phyloP scores from a whole-genome alignment of 306 rosid species.

The Trifolium pratense region DNA sequence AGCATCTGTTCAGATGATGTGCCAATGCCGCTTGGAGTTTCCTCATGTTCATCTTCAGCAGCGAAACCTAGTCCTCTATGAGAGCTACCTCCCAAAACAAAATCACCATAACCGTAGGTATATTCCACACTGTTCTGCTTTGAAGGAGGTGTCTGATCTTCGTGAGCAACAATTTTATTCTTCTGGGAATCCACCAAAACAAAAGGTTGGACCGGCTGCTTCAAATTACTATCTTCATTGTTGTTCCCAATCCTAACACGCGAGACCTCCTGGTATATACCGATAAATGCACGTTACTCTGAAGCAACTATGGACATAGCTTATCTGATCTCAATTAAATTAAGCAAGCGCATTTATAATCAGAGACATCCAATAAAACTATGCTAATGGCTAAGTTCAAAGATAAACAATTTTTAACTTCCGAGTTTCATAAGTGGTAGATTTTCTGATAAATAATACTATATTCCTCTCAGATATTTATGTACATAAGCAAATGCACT shows the following conservation, averaged over 20 bases:
- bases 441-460: constrained; percentile 22
- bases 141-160: constrained; percentile 62
- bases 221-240: constrained; percentile 41
- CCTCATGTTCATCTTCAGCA: constrained; percentile 62
- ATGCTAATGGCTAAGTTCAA: constrained; percentile 18
- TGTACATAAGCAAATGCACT: constrained; percentile 8
- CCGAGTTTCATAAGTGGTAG: constrained; percentile 27
- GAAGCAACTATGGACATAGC: constrained; percentile 23
- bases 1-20: constrained; percentile 48
- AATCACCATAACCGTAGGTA: constrained; percentile 66
- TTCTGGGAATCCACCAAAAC: constrained; percentile 56
- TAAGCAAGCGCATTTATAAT: constrained; percentile 13
- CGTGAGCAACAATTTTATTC: constrained; percentile 52
- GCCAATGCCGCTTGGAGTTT: constrained; percentile 54
- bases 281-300: constrained; percentile 40
- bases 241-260: constrained; percentile 32
- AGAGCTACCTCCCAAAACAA: constrained; percentile 78
- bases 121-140: constrained; percentile 48
- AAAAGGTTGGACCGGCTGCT: constrained; percentile 53
- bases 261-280: constrained; percentile 56
- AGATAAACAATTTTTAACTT: constrained; percentile 15
- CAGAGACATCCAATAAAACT: not conserved
- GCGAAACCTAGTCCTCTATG: constrained; percentile 83
- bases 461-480: constrained; percentile 22
- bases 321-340: constrained; percentile 33